Base-by-base conservation (phyloP, 805 yeast genomes). In the Yueomyces sinensis region DNA sequence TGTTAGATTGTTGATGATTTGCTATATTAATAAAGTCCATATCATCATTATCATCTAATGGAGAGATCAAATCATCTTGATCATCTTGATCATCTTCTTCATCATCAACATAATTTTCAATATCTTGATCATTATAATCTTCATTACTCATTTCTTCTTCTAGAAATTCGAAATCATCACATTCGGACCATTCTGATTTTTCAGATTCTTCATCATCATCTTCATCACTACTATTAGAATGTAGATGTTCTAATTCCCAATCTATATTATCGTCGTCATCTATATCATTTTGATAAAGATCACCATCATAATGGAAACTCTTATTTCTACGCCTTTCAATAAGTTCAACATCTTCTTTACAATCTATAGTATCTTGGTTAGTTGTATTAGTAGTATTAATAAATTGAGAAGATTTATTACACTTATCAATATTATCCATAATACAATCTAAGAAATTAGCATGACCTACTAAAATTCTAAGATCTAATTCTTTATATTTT, bases 401-500 rank as follows among this genome's bases (percentile, higher is more conserved):
- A n/a, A n/a, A n/a, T n/a, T n/a, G n/a, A 16, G 20, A 32, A 25
- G 14, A 11, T n/a, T 25, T 6, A 15, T 34, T 39, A 24, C 33
- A 36, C 11, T 20, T 24, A 29, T 44, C 49, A 13, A 49, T 44
- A 15, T 37, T 43, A 14, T 45, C 49, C 33, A 49, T 38, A n/a
- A 52, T 35, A 25, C 42, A 39, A 33, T 53, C 58, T 31, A 53
- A 36, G 25, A 53, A 37, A 37, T 52, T 52, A 1, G 58, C 57
- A 37, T 53, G 57, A 13, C 58, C 55, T 1, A 53, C 57, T 17
- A 53, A 35, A 11, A 49, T 39, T 17, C 58, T 37, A 15, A 53
- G 35, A 27, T 52, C 42, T 20, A 39, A 43, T 23, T 49, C 57
- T 29, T 38, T 41, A 32, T 38, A 37, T 35, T 38, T 38, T 6